phyloP scores from a whole-genome alignment of 805 yeast species.

The Cyberlindnera nakhonratchasimensis region DNA sequence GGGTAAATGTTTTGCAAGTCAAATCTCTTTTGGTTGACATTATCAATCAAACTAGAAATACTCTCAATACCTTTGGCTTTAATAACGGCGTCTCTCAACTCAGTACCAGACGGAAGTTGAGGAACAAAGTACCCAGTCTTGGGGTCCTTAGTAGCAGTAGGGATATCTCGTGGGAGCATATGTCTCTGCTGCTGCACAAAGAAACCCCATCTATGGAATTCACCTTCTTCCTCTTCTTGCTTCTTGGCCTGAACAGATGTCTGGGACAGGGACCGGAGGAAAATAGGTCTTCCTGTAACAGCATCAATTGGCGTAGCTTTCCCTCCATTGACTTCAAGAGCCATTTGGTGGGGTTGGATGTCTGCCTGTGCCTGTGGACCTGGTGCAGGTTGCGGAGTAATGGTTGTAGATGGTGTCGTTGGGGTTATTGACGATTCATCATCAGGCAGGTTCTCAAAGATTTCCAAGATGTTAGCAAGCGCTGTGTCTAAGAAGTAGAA shows the following conservation, averaged over 20 bases:
- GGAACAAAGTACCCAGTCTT: slow-evolving; percentile 26
- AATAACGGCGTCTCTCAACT: slow-evolving; percentile 52
- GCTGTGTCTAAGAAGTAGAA: slow-evolving; percentile 68
- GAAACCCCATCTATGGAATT: slow-evolving; percentile 81
- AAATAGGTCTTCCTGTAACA: slow-evolving; percentile 67
- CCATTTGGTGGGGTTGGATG: slow-evolving; percentile 63
- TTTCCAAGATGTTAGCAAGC: slow-evolving; percentile 48
- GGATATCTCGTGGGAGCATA: slow-evolving; percentile 22
- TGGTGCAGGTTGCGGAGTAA: slow-evolving; percentile 1
- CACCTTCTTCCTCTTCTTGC: slow-evolving; percentile 91
- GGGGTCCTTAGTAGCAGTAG: slow-evolving; percentile 11
- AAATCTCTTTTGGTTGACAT: slow-evolving; percentile 53
- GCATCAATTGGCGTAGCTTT: slow-evolving; percentile 55
- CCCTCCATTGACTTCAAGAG: slow-evolving; percentile 57
- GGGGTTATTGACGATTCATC: slow-evolving; percentile 8
- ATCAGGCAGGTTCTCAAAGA: slow-evolving; percentile 28
- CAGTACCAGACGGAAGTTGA: slow-evolving; percentile 44
- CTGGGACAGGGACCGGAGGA: slow-evolving; percentile 60
- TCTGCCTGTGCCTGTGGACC: slow-evolving; percentile 43
- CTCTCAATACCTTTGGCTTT: slow-evolving; percentile 74
- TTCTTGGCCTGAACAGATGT: slow-evolving; percentile 65
- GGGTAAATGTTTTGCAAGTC: slow-evolving; percentile 49
- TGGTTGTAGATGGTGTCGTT: slow-evolving; percentile 3
- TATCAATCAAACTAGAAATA: slow-evolving; percentile 62
- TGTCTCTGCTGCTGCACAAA: slow-evolving; percentile 63